Conservation (phyloP, 768 basidiomycete genomes). For the Leccinum pellstonianum region DNA sequence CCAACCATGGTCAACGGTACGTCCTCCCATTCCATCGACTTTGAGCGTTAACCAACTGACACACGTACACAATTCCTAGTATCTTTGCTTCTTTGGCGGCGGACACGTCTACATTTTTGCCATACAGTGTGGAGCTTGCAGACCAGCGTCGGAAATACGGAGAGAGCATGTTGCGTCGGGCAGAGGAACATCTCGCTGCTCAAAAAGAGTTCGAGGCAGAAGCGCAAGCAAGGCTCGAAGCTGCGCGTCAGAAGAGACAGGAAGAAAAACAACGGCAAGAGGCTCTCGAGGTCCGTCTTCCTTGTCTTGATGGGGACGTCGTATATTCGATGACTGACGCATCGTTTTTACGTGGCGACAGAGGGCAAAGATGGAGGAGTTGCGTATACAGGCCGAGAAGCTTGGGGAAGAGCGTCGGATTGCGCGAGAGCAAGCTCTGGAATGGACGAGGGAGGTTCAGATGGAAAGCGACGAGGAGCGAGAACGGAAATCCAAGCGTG, state of each 20-base stretch:
- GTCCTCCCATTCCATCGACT: conserved; percentile 18
- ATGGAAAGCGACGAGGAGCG: conserved; percentile 78
- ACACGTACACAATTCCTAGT: conserved; percentile 37
- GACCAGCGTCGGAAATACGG: conserved; percentile 91
- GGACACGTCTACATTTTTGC: conserved; percentile 65
- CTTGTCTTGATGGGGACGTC: not conserved
- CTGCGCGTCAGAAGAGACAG: conserved; percentile 73
- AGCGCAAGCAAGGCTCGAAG: conserved; percentile 67
- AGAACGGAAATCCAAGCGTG: conserved; percentile 60
- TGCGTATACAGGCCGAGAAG: conserved; percentile 69
- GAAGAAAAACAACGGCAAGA: conserved; percentile 73
- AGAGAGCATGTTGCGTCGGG: conserved; percentile 67
- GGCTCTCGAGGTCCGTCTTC: conserved; percentile 57
- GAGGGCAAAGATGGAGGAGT: conserved; percentile 62
- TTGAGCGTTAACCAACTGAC: not conserved
- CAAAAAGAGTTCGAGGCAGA: conserved; percentile 76
- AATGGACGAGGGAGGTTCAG: conserved; percentile 70
- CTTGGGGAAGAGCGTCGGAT: conserved; percentile 77
- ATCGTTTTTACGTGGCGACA: conserved; percentile 24
- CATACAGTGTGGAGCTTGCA: conserved; percentile 85
- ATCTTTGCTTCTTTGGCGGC: conserved; percentile 81
- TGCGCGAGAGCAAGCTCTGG: conserved; percentile 75
- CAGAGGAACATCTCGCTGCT: not conserved
- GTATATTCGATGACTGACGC: not conserved
- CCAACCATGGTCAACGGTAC: conserved; percentile 83